phyloP scores from a whole-genome alignment of 192 early-diverging fungal genomes.

The Rhizophagus prolifer region DNA sequence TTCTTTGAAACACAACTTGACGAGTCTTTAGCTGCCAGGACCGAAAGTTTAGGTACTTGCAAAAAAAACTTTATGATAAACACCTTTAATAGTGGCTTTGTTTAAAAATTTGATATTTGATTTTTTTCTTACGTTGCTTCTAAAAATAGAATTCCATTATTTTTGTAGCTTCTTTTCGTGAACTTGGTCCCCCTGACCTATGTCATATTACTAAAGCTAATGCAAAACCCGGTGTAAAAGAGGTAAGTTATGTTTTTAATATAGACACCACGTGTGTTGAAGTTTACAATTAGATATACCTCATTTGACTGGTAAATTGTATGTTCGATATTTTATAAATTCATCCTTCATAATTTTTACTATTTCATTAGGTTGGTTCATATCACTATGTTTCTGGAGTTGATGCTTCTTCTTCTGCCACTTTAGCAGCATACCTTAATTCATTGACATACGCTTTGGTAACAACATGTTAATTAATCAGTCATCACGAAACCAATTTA shows the following conservation, averaged over 20 bases:
- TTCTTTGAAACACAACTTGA: slow-evolving; percentile 93
- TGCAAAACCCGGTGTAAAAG: slow-evolving; percentile 72
- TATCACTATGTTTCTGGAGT: slow-evolving; percentile 79
- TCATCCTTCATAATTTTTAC: background rate
- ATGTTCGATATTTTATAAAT: background rate
- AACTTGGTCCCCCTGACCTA: slow-evolving; percentile 96
- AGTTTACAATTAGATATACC: too few species aligned
- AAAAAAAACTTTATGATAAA: background rate
- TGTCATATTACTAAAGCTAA: slow-evolving; percentile 95
- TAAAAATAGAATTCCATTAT: background rate
- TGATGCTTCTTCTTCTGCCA: slow-evolving; percentile 91
- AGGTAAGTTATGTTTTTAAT: slow-evolving; percentile 49
- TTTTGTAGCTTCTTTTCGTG: slow-evolving; percentile 71
- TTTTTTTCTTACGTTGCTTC: slow-evolving; percentile 9
- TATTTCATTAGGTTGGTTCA: slow-evolving; percentile 69
- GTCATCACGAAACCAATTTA: too few species aligned
- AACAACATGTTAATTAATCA: slow-evolving; percentile 13
- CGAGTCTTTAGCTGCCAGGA: slow-evolving; percentile 83
- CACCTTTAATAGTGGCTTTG: background rate
- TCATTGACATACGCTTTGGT: slow-evolving; percentile 90
- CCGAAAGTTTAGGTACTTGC: slow-evolving; percentile 82
- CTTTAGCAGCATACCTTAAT: slow-evolving; percentile 96
- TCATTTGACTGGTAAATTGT: background rate
- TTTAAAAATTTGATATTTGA: background rate
- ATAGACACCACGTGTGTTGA: background rate